These are phyloP conservation scores for Anaeromyces robustus DNA, from an alignment of 192 early-diverging fungal species.

Conservation along the genomic window DNA sequence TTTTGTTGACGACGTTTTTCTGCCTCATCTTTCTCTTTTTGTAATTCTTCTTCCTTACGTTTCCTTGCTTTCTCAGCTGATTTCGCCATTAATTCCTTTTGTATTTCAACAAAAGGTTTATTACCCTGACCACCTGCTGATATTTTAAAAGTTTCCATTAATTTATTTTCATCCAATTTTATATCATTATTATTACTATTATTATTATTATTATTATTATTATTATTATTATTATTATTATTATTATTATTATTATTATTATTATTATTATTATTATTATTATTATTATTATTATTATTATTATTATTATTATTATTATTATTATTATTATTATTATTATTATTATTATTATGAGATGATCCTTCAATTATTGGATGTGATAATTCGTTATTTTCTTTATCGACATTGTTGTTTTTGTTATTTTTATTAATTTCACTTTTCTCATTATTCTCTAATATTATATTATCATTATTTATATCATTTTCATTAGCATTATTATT, in stretches of 20 bases:
- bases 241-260: no score
- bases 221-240: no score
- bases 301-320: no score
- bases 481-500: not conserved
- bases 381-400: no score
- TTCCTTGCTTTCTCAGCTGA: not conserved
- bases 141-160: not conserved
- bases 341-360: not conserved
- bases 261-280: no score
- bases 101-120: not conserved
- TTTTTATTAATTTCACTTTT: not conserved
- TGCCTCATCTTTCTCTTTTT: not conserved
- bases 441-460: not conserved
- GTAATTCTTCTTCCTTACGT: not conserved
- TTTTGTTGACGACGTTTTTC: not conserved
- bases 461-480: not conserved
- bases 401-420: no score
- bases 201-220: no score
- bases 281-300: no score
- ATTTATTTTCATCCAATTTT: not conserved
- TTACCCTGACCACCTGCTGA: not conserved
- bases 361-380: no score
- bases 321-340: not conserved
- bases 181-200: no score
- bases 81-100: not conserved